Percentiles rank a stretch among this genome's conserved stretches.
These are phyloP conservation scores for Pharus latifolius DNA, from an alignment of 176 grass and related monocot genomes.

Conservation along the genomic window DNA sequence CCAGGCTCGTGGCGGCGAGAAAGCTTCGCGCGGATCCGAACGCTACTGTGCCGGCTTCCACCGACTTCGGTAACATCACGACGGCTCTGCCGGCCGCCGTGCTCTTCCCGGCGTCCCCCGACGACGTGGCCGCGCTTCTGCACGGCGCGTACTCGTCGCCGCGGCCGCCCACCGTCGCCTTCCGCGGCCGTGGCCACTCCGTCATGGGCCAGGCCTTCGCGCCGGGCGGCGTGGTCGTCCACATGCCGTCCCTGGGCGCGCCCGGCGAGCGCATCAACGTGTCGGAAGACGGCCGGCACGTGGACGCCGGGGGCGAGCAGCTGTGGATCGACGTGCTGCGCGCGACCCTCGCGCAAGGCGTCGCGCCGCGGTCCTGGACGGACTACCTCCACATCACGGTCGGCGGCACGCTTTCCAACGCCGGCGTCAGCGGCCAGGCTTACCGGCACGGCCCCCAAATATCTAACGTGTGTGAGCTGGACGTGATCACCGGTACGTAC, in stretches of 20 bases:
- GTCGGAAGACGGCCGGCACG: conserved; percentile 31
- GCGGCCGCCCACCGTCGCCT: conserved; percentile 32
- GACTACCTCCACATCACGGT: conserved; percentile 87
- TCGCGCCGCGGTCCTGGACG: conserved; percentile 71
- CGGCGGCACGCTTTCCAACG: conserved; percentile 91
- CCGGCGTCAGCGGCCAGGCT: conserved; percentile 75
- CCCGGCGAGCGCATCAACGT: conserved; percentile 49
- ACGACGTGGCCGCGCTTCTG: conserved; percentile 50
- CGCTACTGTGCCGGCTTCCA: conserved; percentile 39
- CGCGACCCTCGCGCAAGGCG: conserved; percentile 34
- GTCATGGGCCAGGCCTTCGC: conserved; percentile 60
- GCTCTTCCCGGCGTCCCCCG: conserved; percentile 34
- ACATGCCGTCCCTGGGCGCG: conserved; percentile 47
- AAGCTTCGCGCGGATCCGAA: conserved; percentile 37
- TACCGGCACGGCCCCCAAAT: conserved; percentile 79
- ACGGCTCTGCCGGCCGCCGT: conserved; percentile 45
- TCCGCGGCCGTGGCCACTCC: conserved; percentile 79
- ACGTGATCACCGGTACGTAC: conserved; percentile 88
- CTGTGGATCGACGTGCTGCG: conserved; percentile 67
- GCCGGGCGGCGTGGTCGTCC: conserved; percentile 45
- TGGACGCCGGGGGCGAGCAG: conserved; percentile 91
- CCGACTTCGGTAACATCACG: conserved; percentile 68
- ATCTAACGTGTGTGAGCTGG: conserved; percentile 68
- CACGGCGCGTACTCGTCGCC: conserved; percentile 12
- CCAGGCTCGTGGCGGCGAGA: conserved; percentile 1